Base-by-base conservation (phyloP, 164 flowering plant genomes). In the Dillenia suffruticosa region DNA sequence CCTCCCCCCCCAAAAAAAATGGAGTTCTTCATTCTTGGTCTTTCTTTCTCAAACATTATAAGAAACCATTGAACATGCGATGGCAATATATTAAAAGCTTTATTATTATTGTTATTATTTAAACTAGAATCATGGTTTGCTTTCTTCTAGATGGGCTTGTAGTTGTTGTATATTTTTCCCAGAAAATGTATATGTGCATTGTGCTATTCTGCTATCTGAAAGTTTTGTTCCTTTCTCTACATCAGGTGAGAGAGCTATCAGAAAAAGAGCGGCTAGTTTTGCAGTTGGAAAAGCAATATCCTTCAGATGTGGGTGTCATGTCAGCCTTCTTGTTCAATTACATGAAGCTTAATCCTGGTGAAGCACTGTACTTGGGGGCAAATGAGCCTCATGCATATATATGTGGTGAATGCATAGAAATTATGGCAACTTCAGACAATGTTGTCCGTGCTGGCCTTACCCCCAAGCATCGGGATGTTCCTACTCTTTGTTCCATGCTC, bases 371-470 rank as follows among this genome's bases (percentile, higher is more conserved):
- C 68, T 71, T 94, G 26, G 96, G 87, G 46, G 87, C 97, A 67
- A 89, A 94, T 63, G 99, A 91, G 71, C 97, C 92, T 15, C 97
- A 95, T 74, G 97, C 99, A 14, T 95, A 92, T 66, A 44, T 95
- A 32, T 66, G 24, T 51, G 97, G 99, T 14, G 97, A 94, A 8
- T 91, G 97, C 67, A 61, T 91, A 8, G 99, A 94, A 62, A 86
- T 93, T 75, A 94, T 91, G 97, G 98, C 97, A 44, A 80, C 98
- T 46, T 91, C 98, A 24, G 96, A 94, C 77, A 94, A 94, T 82
- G 98, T 91, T 65, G 93, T 91, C 2, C 84, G 98, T 22, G 98
- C 99, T 22, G 99, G 99, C 64, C 96, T 95, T 52, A 95, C 99
- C 32, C 87, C 94, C 7, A 95, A 95, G 75, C 69, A 71, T 19